Percentiles rank a stretch among this genome's conserved stretches.
Conservation (phyloP, 805 yeast genomes). For the Candida peoriensis region DNA sequence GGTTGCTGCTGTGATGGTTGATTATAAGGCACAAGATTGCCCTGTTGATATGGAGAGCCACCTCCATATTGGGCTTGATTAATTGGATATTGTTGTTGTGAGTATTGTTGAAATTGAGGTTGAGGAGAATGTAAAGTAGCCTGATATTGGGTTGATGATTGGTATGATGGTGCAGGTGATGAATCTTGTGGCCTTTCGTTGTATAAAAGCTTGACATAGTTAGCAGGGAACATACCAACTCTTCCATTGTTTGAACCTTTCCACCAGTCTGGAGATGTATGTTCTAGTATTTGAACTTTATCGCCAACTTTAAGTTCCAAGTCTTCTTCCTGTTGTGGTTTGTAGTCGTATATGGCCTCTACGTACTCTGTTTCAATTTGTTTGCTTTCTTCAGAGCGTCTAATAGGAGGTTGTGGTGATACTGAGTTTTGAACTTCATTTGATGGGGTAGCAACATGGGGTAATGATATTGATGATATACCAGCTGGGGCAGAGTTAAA, state of each 20-base stretch:
- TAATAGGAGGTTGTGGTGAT: constrained; percentile 13
- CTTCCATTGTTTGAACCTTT: constrained; percentile 58
- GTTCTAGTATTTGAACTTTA: constrained; percentile 63
- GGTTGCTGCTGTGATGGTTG: constrained; percentile 26
- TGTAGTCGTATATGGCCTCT: constrained; percentile 72
- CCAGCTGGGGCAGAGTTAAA: constrained; percentile 15
- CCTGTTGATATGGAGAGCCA: constrained; percentile 26
- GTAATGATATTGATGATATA: constrained; percentile 12
- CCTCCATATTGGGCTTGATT: constrained; percentile 46
- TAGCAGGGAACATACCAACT: constrained; percentile 85
- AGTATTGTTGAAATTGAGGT: constrained; percentile 19
- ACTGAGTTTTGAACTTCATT: constrained; percentile 26
- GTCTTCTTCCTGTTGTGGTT: constrained; percentile 74
- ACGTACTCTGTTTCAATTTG: constrained; percentile 34
- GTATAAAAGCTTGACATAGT: constrained; percentile 78
- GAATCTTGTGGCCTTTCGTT: constrained; percentile 5
- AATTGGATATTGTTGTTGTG: constrained; percentile 23
- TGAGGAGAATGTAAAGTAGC: constrained; percentile 14
- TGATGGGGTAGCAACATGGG: not conserved
- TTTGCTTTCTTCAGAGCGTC: not conserved
- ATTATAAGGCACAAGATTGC: constrained; percentile 25
- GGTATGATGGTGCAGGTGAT: constrained; percentile 14
- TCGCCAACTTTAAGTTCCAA: constrained; percentile 62
- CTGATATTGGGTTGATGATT: constrained; percentile 9
- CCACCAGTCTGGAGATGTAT: constrained; percentile 87